Conservation (phyloP, 1,139 yeast genomes). For the Kazachstania sp. region DNA sequence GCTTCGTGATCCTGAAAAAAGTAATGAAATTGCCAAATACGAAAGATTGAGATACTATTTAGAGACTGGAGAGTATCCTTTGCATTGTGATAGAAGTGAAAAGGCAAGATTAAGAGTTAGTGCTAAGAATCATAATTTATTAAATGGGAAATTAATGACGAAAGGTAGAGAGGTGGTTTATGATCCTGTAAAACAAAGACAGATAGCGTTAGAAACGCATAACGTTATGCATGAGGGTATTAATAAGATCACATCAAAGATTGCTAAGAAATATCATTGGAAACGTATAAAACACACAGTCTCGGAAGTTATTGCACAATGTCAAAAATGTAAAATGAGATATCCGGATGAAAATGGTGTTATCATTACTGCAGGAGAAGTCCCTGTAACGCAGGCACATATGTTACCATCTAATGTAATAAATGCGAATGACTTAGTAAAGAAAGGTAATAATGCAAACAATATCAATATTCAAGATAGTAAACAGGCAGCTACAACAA, state of each 20-base stretch:
- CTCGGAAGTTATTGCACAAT: slow-evolving; percentile 65
- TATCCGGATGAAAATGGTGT: slow-evolving; percentile 28
- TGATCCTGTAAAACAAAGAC: slow-evolving; percentile 64
- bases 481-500: neutral
- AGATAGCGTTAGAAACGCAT: slow-evolving; percentile 68
- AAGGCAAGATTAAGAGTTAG: slow-evolving; percentile 76
- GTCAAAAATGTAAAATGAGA: slow-evolving; percentile 60
- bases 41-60: slow-evolving; percentile 72
- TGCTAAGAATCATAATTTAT: slow-evolving; percentile 66
- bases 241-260: slow-evolving; percentile 70
- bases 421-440: slow-evolving; percentile 8
- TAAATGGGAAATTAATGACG: slow-evolving; percentile 64
- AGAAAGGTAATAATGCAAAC: neutral
- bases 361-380: slow-evolving; percentile 19
- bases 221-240: slow-evolving; percentile 75
- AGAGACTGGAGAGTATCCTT: slow-evolving; percentile 81
- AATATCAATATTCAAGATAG: neutral
- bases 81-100: slow-evolving; percentile 70
- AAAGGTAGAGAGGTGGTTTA: slow-evolving; percentile 77
- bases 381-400: slow-evolving; percentile 24
- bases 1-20: slow-evolving; percentile 23
- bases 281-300: slow-evolving; percentile 83
- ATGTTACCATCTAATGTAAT: slow-evolving; percentile 20
- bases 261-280: slow-evolving; percentile 85
- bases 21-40: slow-evolving; percentile 36